Evolutionary conservation across 208 protist genomes (phyloP).

Genomic region (Acanthamoeba royreba): DNA sequence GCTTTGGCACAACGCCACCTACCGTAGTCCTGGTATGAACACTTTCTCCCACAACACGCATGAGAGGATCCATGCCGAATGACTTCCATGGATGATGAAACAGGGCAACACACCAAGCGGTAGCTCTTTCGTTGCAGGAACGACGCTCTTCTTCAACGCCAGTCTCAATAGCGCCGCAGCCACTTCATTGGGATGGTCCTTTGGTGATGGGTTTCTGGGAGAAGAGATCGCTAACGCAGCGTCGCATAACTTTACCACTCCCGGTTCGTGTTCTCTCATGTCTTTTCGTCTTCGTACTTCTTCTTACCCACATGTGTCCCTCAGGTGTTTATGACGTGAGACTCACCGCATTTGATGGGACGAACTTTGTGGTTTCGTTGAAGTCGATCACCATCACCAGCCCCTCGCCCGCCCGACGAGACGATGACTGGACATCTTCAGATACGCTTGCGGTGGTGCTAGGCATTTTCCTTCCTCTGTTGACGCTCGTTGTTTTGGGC

Average conservation of each 20-base stretch:
- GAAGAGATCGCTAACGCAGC: not conserved
- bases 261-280: not conserved
- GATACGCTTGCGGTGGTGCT: constrained; percentile 5
- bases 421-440: not conserved
- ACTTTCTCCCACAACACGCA: not conserved
- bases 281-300: not conserved
- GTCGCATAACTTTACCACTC: not conserved
- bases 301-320: not conserved
- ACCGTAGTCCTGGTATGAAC: not conserved
- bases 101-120: not conserved
- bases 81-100: no score
- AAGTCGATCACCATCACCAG: not conserved
- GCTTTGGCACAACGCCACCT: not conserved
- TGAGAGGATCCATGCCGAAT: not conserved
- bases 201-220: not conserved
- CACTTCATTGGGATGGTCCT: not conserved
- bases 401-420: not conserved
- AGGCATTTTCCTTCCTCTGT: not conserved
- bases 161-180: not conserved
- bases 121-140: not conserved
- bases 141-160: not conserved
- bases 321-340: not conserved
- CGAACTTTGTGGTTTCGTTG: not conserved
- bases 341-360: not conserved
- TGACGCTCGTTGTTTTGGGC: not conserved